phyloP scores from a whole-genome alignment of 345 rosid genomes.

The Hibiscus mutabilis region DNA sequence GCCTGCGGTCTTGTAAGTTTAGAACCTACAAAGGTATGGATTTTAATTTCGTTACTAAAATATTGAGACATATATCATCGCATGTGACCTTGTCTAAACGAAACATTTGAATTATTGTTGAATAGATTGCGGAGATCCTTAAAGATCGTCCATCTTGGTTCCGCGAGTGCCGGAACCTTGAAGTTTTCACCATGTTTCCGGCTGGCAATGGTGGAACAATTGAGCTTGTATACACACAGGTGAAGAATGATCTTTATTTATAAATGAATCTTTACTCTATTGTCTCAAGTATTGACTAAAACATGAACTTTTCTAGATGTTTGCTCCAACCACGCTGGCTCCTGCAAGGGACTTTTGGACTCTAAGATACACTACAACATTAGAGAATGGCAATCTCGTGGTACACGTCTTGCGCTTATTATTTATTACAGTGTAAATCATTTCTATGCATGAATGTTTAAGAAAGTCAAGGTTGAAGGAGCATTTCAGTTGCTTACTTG shows the following conservation, averaged over 20 bases:
- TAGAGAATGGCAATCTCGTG: constrained; percentile 98
- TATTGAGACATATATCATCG: neutral
- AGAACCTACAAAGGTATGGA: constrained; percentile 81
- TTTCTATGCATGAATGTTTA: neutral
- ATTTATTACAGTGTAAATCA: neutral
- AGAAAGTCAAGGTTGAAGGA: neutral
- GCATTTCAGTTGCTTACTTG: neutral
- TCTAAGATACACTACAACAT: constrained; percentile 78
- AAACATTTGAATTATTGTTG: neutral
- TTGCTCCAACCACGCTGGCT: constrained; percentile 97
- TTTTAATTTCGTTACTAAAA: neutral
- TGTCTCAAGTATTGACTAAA: neutral
- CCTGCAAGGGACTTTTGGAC: constrained; percentile 99
- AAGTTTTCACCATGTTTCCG: constrained; percentile 91
- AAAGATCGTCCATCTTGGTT: constrained; percentile 98
- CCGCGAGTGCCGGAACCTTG: constrained; percentile 98
- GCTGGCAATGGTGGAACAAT: constrained; percentile 94
- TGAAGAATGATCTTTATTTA: constrained; percentile 11
- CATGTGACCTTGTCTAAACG: neutral
- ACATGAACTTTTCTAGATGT: constrained; percentile 42
- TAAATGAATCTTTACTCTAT: neutral
- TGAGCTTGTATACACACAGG: constrained; percentile 94
- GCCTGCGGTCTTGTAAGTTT: constrained; percentile 99
- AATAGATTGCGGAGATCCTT: constrained; percentile 94
- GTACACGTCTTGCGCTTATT: constrained; percentile 26